Conservation (phyloP, 495 filamentous ascomycete genomes). For the Aspergillus coremiiformis region DNA sequence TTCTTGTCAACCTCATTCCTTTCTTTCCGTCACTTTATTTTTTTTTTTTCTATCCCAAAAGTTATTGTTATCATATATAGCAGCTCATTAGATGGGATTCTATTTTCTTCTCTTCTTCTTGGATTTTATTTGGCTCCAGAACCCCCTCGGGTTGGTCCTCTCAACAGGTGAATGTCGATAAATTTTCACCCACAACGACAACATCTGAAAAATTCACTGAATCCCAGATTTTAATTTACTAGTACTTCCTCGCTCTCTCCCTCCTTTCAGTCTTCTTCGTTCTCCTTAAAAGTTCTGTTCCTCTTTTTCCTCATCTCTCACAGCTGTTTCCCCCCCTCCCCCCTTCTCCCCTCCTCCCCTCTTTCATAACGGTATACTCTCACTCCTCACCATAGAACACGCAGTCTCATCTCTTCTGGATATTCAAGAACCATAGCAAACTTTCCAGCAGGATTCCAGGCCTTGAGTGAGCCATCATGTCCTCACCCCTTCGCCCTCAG, state of each 20-base stretch:
- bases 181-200: background rate
- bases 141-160: constrained; percentile 3
- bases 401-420: constrained; percentile 1
- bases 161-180: constrained; percentile 16
- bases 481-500: constrained; percentile 26
- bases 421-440: background rate
- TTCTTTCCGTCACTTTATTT: constrained; percentile 3
- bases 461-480: constrained; percentile 9
- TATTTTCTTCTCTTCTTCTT: constrained; percentile 1
- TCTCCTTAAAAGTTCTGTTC: background rate
- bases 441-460: background rate
- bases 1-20: background rate
- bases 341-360: background rate
- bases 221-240: background rate
- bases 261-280: background rate
- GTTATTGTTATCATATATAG: background rate
- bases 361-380: constrained; percentile 1
- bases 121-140: background rate
- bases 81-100: constrained; percentile 7
- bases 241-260: background rate
- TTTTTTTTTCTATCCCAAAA: background rate
- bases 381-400: constrained; percentile 3
- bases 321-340: too few species aligned
- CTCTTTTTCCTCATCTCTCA: background rate
- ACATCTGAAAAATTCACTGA: background rate